A percentile compares a stretch with the other conserved stretches of the same genome.
Conservation (phyloP, 305 asterid genomes). For the Monarda citriodora region DNA sequence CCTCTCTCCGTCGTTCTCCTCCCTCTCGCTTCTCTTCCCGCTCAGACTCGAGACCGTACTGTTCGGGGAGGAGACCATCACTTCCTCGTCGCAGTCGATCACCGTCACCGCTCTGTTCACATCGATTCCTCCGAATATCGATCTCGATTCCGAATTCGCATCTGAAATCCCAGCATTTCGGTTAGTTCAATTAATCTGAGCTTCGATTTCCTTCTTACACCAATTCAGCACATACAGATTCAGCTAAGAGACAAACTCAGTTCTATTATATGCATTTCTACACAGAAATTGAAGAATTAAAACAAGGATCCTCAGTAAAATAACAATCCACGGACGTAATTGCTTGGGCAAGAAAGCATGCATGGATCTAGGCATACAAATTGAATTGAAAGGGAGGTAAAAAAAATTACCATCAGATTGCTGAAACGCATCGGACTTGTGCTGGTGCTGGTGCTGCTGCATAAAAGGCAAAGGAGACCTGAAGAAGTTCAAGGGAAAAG, state of each 20-base stretch:
- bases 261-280: neutral
- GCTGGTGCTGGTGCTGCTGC: conserved; percentile 42
- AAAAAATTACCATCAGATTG: conserved; percentile 44
- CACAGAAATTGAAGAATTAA: neutral
- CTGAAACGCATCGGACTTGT: conserved; percentile 37
- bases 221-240: no score
- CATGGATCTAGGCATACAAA: conserved; percentile 15
- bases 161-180: conserved; percentile 27
- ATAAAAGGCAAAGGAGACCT: conserved; percentile 38
- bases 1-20: conserved; percentile 67
- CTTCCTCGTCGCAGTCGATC: conserved; percentile 51
- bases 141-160: conserved; percentile 41
- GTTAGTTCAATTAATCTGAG: neutral
- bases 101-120: conserved; percentile 49
- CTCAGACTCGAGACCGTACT: conserved; percentile 77
- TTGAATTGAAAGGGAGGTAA: neutral
- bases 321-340: neutral
- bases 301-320: neutral
- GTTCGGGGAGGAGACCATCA: conserved; percentile 75
- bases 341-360: conserved; percentile 6
- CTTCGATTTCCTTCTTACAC: neutral
- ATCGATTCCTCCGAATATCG: conserved; percentile 51
- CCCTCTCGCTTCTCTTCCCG: conserved; percentile 84
- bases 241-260: no score
- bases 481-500: conserved; percentile 48